phyloP scores from a whole-genome alignment of 805 yeast genomes.

The Grigorovia transvaalensis region DNA sequence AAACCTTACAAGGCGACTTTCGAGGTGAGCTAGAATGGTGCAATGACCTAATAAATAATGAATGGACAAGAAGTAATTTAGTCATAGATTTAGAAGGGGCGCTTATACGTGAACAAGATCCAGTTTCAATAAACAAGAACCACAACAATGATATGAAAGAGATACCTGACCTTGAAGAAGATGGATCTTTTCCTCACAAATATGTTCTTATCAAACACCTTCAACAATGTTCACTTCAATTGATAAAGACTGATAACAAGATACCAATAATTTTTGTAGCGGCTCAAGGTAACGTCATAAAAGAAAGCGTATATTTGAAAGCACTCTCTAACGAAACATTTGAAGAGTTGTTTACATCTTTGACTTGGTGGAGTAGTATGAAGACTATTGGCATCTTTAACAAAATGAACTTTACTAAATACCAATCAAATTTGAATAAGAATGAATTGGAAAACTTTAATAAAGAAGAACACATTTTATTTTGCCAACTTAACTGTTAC shows the following conservation, averaged over 20 bases:
- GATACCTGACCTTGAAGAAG: not conserved
- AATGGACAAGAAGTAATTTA: conserved; percentile 1
- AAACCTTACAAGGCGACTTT: not conserved
- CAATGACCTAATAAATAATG: not conserved
- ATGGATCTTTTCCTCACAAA: not conserved
- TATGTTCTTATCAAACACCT: conserved; percentile 17
- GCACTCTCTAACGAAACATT: conserved; percentile 24
- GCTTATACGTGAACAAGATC: not conserved
- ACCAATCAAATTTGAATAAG: not conserved
- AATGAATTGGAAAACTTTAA: not conserved
- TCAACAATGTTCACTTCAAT: conserved; percentile 16
- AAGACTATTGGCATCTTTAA: conserved; percentile 43
- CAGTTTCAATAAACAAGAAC: not conserved
- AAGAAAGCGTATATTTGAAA: conserved; percentile 9
- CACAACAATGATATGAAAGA: not conserved
- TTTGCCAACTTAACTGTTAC: conserved; percentile 54
- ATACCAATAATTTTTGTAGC: conserved; percentile 13
- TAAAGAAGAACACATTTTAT: conserved; percentile 31
- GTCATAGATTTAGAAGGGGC: not conserved
- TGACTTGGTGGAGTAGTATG: conserved; percentile 49
- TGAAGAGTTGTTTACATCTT: conserved; percentile 33
- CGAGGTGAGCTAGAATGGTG: not conserved
- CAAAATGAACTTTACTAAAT: conserved; percentile 28
- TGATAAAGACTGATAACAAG: conserved; percentile 6
- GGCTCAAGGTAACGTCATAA: conserved; percentile 1